Evolutionary conservation across 257 asterid species (phyloP), one percentile per base, ranked within the genome.

Genomic region (Phtheirospermum japonicum): DNA sequence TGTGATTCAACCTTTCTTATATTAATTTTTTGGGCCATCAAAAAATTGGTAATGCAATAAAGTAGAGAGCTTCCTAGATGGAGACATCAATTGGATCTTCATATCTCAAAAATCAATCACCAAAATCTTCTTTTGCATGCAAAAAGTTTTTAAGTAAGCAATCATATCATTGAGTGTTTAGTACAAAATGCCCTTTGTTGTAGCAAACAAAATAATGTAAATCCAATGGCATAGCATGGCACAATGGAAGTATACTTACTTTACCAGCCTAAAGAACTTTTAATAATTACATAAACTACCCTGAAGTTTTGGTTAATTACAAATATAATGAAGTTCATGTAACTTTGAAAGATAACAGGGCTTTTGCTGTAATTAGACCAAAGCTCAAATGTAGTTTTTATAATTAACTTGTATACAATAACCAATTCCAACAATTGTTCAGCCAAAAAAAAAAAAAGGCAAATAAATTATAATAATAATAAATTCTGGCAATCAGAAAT

Each of bases 61-160:
- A 66, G 76, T 43, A 72, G 43, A 75, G 70, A 73, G 82, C 79
- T 75, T 76, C 91, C 90, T 77, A 28, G 66, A 66, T 77, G 80
- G 97, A 80, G 86, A 86, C 94, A 82, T 55, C 61, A 33, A 69
- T 14, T 56, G n/a, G 64, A 77, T 64, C 75, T 73, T 73, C 16
- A 71, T 17, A 61, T 17, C 74, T 73, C 70, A 76, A 48, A 50
- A 18, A n/a, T n/a, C n/a, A n/a, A n/a, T n/a, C n/a, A n/a, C n/a
- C n/a, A n/a, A n/a, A n/a, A 77, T 71, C 71, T 65, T 65, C 72
- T 66, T 50, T 50, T 71, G 74, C 78, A 68, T 71, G 76, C 36
- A 73, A 68, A 68, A 71, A 14, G 20, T 46, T 20, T 65, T 65
- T 20, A 81, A 78, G 84, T 71, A 73, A 66, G 46, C 79, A 67